Base-by-base conservation (phyloP, 108 stramenopile genomes). In the Thalassiosira profunda region DNA sequence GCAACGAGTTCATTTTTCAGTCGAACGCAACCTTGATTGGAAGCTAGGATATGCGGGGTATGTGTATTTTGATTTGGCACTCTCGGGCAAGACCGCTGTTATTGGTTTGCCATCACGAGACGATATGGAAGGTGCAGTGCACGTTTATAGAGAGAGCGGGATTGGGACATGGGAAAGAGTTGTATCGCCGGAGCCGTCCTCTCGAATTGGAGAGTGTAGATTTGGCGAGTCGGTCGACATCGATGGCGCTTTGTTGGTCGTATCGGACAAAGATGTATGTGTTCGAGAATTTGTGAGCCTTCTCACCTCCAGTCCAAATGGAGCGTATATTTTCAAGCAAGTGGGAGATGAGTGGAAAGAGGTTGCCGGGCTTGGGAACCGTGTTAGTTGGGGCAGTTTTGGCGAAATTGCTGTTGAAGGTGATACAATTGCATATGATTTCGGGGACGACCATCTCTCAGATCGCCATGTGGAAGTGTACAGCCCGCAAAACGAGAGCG, bases 71-170 rank as follows among this genome's bases (percentile, higher is more conserved):
- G 43, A 37, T 44, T 54, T 67, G 15, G 53, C 30, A 20, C 52
- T 67, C 17, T 41, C 37, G 15, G 53, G 67, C 26, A 37, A 34
- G 35, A 67, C 54, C 34, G 54, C 67, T n/a, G 21, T 56, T 4
- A 33, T 67, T 17, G 55, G 28, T 30, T 21, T 66, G 24, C 63
- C 51, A 4, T 25, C 31, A 12, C n/a, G n/a, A n/a, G n/a, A n/a
- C n/a, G n/a, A n/a, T n/a, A n/a, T n/a, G n/a, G 30, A 38, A 36
- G 15, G 30, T 17, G 51, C 34, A 0, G 64, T 43, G 30, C 54
- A 54, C 31, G 38, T 53, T 45, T 66, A 66, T 41, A 53, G 15
- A 17, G 41, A 66, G 41, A 66, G 54, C 33, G 17, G 31, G n/a
- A 15, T 12, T n/a, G 64, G 64, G 36, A 25, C 44, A n/a, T 66